These are phyloP conservation scores for Phaffia tasmanica DNA, from an alignment of 768 basidiomycete species.

Conservation along the genomic window DNA sequence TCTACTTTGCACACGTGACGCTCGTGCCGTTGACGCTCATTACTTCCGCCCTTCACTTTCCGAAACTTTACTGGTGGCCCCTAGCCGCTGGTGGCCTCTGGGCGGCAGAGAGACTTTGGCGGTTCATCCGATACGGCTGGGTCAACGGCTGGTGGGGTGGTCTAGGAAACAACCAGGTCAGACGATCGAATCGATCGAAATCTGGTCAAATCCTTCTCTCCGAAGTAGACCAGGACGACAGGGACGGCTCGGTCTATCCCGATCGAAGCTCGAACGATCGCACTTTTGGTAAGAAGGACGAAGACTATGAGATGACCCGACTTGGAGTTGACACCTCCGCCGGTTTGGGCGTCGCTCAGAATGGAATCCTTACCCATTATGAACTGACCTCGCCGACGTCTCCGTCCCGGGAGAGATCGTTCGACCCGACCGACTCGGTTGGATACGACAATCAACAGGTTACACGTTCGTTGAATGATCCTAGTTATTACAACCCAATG, in stretches of 20 bases:
- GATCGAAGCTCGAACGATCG: not conserved
- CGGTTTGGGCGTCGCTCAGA: slow-evolving; percentile 9
- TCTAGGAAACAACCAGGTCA: slow-evolving; percentile 22
- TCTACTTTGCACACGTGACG: slow-evolving; percentile 56
- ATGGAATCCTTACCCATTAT: slow-evolving; percentile 15
- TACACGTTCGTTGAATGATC: not conserved
- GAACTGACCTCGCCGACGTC: slow-evolving; percentile 18
- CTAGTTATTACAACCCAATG: slow-evolving; percentile 7
- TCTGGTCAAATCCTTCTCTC: not conserved
- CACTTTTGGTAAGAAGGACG: slow-evolving; percentile 6
- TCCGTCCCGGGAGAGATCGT: slow-evolving; percentile 3
- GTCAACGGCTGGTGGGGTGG: slow-evolving; percentile 49
- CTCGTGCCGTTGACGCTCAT: slow-evolving; percentile 55
- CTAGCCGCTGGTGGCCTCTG: slow-evolving; percentile 54
- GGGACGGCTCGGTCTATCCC: not conserved
- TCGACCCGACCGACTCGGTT: not conserved
- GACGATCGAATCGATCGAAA: slow-evolving; percentile 1
- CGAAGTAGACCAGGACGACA: not conserved
- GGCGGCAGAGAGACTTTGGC: slow-evolving; percentile 52
- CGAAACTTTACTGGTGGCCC: slow-evolving; percentile 57
- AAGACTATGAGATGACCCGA: slow-evolving; percentile 23
- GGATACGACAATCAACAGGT: slow-evolving; percentile 7
- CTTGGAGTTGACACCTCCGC: not conserved
- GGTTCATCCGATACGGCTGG: slow-evolving; percentile 49
- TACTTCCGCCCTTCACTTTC: slow-evolving; percentile 57